Base-by-base conservation (phyloP, 2,329 filamentous ascomycete genomes). In the Aplosporella prunicola region DNA sequence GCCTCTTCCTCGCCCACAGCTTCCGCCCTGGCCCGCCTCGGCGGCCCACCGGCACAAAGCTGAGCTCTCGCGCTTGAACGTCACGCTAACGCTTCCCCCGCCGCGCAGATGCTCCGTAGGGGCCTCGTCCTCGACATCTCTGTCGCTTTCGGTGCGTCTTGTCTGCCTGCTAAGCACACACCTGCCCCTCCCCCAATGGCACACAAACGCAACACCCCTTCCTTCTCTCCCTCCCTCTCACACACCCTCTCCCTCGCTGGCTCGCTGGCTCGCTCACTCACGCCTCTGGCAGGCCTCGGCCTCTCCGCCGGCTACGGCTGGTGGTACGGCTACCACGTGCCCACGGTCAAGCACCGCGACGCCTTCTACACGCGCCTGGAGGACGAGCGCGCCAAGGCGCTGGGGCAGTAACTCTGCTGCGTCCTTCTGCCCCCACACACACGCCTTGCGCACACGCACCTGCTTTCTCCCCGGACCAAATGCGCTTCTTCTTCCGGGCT, bases 271-370 rank as follows among this genome's bases (percentile, higher is more conserved):
- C n/a, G n/a, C n/a, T n/a, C n/a, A n/a, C n/a, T n/a, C n/a, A n/a
- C n/a, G n/a, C n/a, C n/a, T n/a, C n/a, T n/a, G n/a, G n/a, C 47
- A 78, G 74, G 75, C 60, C 72, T 80, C 57, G 75, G 76, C 52
- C 68, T 71, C 47, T 65, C 73, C 48, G 67, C 68, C 58, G 77
- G 75, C 50, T 80, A 79, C 62, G 68, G 71, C 56, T 81, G 71
- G 67, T 80, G 76, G 77, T 80, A 80, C 65, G 76, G 75, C 53
- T 79, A 71, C 65, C 76, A 80, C 65, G 68, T 80, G 39, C 75
- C 74, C 53, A 65, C 72, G 48, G 73, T 78, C 55, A 74, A 74
- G 56, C 69, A 68, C 56, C 73, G 76, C 56, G 76, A 80, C 59
- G 53, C 64, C 51, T 76, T 70, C 66, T 80, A 80, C 67, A 63